Evolutionary conservation across 805 yeast genomes (phyloP).

Genomic region (Ogataea sp.): DNA sequence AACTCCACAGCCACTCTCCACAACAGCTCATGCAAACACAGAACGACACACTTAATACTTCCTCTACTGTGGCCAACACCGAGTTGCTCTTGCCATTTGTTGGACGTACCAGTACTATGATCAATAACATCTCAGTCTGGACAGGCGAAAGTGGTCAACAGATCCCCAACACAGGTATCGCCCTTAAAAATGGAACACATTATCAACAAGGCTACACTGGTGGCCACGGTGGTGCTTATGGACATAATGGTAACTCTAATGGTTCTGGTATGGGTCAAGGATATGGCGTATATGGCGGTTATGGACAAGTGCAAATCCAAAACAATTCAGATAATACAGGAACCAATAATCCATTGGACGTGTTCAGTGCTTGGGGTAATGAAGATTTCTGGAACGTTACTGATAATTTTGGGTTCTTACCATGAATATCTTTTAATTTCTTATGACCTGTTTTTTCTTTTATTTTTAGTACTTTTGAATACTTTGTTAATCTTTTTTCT

Average conservation of each 20-base stretch:
- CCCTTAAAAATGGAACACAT: constrained; percentile 15
- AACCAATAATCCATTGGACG: constrained; percentile 5
- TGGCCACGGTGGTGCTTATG: no score
- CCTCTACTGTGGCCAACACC: not conserved
- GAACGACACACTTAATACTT: no score
- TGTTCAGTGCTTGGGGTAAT: constrained; percentile 12
- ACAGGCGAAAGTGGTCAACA: constrained; percentile 40
- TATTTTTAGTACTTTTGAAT: no score
- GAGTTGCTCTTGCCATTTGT: constrained; percentile 27
- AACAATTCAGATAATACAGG: constrained; percentile 2
- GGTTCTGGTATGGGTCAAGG: no score
- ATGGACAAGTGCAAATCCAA: constrained; percentile 1
- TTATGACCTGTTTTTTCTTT: not conserved
- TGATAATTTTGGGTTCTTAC: constrained; percentile 40
- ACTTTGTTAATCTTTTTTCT: no score
- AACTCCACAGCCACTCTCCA: no score
- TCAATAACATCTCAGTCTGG: constrained; percentile 54
- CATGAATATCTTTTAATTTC: constrained; percentile 15
- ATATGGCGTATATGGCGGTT: no score
- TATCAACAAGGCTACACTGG: no score
- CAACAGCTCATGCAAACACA: no score
- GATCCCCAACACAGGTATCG: constrained; percentile 27
- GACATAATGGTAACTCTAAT: no score
- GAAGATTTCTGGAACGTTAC: constrained; percentile 43
- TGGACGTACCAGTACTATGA: constrained; percentile 51